Evolutionary conservation across 768 basidiomycete genomes (phyloP), one percentile per base, ranked within the genome.

Genomic region (Naganishia antarctica): DNA sequence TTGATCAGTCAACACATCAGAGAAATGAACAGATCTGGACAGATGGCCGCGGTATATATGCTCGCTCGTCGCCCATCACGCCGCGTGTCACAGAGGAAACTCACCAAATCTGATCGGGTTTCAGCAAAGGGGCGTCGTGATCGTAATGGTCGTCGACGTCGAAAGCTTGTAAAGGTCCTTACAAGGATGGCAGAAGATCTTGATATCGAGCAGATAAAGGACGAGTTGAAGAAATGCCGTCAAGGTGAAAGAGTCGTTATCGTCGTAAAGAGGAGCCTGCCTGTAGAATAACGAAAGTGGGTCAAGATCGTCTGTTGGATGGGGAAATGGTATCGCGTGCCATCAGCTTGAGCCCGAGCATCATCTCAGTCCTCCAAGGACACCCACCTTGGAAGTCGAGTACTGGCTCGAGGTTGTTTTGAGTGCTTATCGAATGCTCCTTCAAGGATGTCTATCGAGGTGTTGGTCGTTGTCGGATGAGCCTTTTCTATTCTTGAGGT

Each of bases 401-500:
- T n/a, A n/a, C n/a, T n/a, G n/a, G n/a, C n/a, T n/a, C n/a, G n/a
- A n/a, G n/a, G n/a, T n/a, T n/a, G n/a, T n/a, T 51, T n/a, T n/a
- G 15, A 7, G 15, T 9, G 7, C 23, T 46, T 46, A 18, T 18
- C 8, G 45, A 25, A 32, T n/a, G 47, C 5, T 57, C 53, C 53
- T 32, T 57, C 53, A 15, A 57, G 53, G 53, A 57, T 32, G 32
- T 23, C 34, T 57, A 26, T 37, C 53, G 53, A 57, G 18, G 18
- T 15, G 34, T n/a, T 29, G n/a, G 51, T 53, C 51, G 37, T 34
- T 15, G 31, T 9, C 15, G 31, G 47, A 31, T 31, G 21, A 32
- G 31, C 9, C 53, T 57, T 57, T 57, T 57, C 53, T 57, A 57
- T 57, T 25, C 34, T n/a, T 41, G 53, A 11, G 34, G 21, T n/a